Conservation (phyloP, 2,329 filamentous ascomycete species). For the Xylaria sp. region DNA sequence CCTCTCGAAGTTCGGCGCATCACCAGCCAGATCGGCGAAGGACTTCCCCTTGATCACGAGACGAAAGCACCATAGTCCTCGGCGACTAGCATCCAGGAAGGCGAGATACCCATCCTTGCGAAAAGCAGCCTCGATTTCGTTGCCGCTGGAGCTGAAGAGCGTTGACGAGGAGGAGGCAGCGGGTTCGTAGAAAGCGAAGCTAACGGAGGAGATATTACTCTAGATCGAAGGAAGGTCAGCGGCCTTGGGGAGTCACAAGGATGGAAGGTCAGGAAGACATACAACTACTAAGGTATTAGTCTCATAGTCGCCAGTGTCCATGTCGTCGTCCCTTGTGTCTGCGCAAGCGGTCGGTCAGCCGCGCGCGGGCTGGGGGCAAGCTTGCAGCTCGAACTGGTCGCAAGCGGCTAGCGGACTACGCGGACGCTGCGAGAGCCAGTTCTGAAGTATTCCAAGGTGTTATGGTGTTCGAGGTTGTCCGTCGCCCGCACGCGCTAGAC, state of each 20-base stretch:
- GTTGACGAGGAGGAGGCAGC: constrained; percentile 55
- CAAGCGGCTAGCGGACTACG: constrained; percentile 38
- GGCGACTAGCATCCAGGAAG: constrained; percentile 62
- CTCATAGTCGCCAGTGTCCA: constrained; percentile 72
- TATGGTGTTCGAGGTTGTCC: constrained; percentile 43
- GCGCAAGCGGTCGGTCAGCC: constrained; percentile 40
- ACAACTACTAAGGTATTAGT: constrained; percentile 71
- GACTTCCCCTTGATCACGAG: constrained; percentile 57
- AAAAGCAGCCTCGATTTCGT: constrained; percentile 63
- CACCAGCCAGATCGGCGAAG: constrained; percentile 35
- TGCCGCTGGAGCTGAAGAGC: constrained; percentile 58
- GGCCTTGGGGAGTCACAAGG: constrained; percentile 31
- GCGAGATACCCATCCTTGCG: constrained; percentile 65
- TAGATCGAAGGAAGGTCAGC: constrained; percentile 44
- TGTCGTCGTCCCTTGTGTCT: constrained; percentile 61
- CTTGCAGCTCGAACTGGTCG: constrained; percentile 23
- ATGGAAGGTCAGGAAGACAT: constrained; percentile 44
- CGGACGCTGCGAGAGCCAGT: constrained; percentile 24
- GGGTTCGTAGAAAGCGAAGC: constrained; percentile 67
- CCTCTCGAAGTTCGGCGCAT: constrained; percentile 50
- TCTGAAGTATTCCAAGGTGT: constrained; percentile 35
- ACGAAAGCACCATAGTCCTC: constrained; percentile 66
- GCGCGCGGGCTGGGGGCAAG: constrained; percentile 29
- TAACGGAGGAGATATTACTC: constrained; percentile 67
- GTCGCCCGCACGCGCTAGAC: constrained; percentile 47